Conservation (phyloP, 176 grass and related monocot species). For the Aegilops bicornis region DNA sequence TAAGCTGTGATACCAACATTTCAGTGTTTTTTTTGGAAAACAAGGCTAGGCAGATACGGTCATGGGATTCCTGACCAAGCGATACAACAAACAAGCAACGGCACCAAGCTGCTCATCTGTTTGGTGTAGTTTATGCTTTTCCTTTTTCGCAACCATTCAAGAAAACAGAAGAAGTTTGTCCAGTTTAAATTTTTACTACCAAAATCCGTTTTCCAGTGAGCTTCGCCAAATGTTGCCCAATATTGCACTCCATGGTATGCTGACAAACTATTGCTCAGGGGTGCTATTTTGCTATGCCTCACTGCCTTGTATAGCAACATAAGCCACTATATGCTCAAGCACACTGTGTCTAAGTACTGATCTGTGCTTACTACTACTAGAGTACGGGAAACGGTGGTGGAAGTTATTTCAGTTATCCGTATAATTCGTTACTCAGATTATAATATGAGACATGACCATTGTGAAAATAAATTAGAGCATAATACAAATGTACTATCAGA, state of each 20-base stretch:
- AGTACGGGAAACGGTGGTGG: background rate
- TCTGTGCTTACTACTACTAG: background rate
- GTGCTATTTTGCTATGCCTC: conserved; percentile 11
- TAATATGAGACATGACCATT: background rate
- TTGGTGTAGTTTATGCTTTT: background rate
- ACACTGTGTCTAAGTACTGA: background rate
- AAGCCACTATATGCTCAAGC: background rate
- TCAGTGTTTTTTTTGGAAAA: background rate
- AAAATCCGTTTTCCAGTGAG: background rate
- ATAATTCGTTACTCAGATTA: background rate
- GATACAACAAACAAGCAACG: background rate
- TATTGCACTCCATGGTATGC: background rate
- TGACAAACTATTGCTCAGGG: background rate
- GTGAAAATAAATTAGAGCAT: background rate
- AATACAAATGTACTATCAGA: conserved; percentile 9
- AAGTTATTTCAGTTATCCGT: conserved; percentile 4
- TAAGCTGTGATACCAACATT: background rate
- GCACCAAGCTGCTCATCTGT: background rate
- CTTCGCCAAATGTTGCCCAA: background rate
- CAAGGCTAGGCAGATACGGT: background rate
- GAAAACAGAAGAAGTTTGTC: background rate
- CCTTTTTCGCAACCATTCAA: background rate
- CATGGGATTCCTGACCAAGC: background rate
- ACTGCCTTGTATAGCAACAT: background rate
- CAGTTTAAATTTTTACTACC: background rate